A percentile compares a stretch with the other conserved stretches of the same genome.
Evolutionary conservation across 176 grass and related monocot genomes (phyloP).

Genomic region (Elymus sibiricus): DNA sequence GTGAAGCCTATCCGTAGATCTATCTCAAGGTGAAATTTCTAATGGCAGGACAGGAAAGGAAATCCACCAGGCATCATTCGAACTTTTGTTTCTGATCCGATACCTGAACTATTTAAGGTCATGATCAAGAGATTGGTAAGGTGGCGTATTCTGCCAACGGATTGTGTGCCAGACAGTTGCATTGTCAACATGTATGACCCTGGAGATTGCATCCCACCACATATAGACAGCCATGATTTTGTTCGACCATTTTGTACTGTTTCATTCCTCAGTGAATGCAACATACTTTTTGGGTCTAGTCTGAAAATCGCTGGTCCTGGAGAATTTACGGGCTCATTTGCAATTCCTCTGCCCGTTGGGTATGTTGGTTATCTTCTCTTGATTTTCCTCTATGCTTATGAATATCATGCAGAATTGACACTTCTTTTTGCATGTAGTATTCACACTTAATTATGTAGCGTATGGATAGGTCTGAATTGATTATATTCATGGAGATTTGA

Average conservation of each 20-base stretch:
- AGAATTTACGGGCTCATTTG: slow-evolving; percentile 48
- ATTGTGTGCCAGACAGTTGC: slow-evolving; percentile 79
- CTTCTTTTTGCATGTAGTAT: neutral
- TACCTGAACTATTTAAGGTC: slow-evolving; percentile 60
- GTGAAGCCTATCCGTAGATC: neutral
- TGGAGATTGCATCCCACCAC: slow-evolving; percentile 86
- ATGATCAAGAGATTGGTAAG: slow-evolving; percentile 71
- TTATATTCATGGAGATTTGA: slow-evolving; percentile 2
- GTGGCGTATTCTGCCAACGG: slow-evolving; percentile 64
- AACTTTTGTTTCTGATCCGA: slow-evolving; percentile 57
- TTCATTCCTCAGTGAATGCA: slow-evolving; percentile 82
- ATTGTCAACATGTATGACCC: slow-evolving; percentile 90
- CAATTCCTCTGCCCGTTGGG: slow-evolving; percentile 74
- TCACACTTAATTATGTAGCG: neutral
- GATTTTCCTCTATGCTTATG: slow-evolving; percentile 6
- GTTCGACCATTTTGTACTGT: slow-evolving; percentile 84
- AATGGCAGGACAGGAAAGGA: slow-evolving; percentile 80
- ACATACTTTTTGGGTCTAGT: slow-evolving; percentile 66
- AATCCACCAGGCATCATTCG: slow-evolving; percentile 85
- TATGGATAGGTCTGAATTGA: neutral
- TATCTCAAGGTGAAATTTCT: slow-evolving; percentile 20
- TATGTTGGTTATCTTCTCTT: slow-evolving; percentile 26
- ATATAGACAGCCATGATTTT: slow-evolving; percentile 94
- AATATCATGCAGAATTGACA: neutral
- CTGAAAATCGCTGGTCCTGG: slow-evolving; percentile 51